Conservation (phyloP, 1,284 basidiomycete genomes). For the Pisolithus thermaeus region DNA sequence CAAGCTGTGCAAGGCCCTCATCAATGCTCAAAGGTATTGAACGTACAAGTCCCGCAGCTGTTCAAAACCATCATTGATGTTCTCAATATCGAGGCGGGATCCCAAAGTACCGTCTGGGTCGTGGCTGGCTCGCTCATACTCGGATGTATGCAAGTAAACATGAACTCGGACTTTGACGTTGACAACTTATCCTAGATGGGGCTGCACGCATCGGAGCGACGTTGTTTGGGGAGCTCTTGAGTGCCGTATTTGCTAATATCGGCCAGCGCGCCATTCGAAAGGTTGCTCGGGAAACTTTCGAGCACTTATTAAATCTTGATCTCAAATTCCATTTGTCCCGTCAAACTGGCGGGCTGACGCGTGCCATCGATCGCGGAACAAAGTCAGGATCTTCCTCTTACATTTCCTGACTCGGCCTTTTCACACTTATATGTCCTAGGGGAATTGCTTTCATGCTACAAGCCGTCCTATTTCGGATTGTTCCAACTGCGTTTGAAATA, state of each 20-base stretch:
- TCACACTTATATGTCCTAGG: constrained; percentile 37
- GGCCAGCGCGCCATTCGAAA: constrained; percentile 92
- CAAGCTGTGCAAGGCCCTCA: constrained; percentile 1
- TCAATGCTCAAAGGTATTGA: constrained; percentile 58
- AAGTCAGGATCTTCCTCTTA: constrained; percentile 50
- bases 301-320: constrained; percentile 87
- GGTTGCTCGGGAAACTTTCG: constrained; percentile 91
- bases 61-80: constrained; percentile 92
- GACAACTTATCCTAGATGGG: constrained; percentile 57
- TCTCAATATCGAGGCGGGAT: constrained; percentile 79
- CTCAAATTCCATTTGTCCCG: constrained; percentile 90
- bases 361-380: constrained; percentile 96
- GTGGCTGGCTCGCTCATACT: constrained; percentile 85
- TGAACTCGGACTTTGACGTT: background rate
- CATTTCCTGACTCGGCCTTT: background rate
- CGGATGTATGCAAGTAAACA: constrained; percentile 64
- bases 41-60: constrained; percentile 95
- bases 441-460: constrained; percentile 95
- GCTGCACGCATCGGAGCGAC: constrained; percentile 87
- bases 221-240: constrained; percentile 87
- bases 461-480: constrained; percentile 91
- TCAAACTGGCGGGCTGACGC: constrained; percentile 92
- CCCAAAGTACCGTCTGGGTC: constrained; percentile 83
- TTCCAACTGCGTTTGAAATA: constrained; percentile 95
- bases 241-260: constrained; percentile 95